Evolutionary conservation across 2,329 filamentous ascomycete genomes (phyloP), one percentile per base, ranked within the genome.

Genomic region (Endocalyx cinctus): DNA sequence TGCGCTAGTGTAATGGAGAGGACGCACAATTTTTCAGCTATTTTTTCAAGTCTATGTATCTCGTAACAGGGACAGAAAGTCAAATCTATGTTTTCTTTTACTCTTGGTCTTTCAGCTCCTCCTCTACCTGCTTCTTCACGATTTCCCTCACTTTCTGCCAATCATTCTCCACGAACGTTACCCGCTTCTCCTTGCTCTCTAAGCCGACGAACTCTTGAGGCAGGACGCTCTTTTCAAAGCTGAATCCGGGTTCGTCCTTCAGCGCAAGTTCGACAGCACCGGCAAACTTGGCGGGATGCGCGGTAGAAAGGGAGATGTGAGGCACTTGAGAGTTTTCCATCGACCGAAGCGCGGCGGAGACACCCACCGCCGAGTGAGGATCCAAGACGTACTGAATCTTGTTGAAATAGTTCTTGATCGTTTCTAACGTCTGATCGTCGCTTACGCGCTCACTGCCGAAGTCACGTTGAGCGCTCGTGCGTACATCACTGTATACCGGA

Each of bases 281-380:
- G 0, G 84, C 80, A 54, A 98, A 98, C 62, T 98, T 98, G 41
- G 90, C 92, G 0, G 92, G 90, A 61, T 98, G 92, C 3, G 92
- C 92, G 2, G 92, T 98, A 2, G 89, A 86, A 3, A 98, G 77
- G 2, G 87, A 81, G 51, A 98, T 84, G 58, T 94, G 84, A n/a
- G 62, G 69, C 33, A 81, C 64, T 12, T 66, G 66, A 17, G 62
- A 40, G 10, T 77, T 69, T 27, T 66, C 56, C 20, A 85, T 70
- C 3, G 86, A 88, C 37, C 88, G 74, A 34, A 79, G 57, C 0
- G 89, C 75, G 1, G 87, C 89, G 13, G 82, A 73, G 25, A 96
- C 74, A 35, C 89, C 92, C 28, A 98, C 84, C 2, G 92, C 87
- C 0, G 87, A 82, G 66, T 98, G 92, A 2, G 92, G 92, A 57